Conservation (phyloP, 2,329 filamentous ascomycete species). For the Talaromyces sp. region DNA sequence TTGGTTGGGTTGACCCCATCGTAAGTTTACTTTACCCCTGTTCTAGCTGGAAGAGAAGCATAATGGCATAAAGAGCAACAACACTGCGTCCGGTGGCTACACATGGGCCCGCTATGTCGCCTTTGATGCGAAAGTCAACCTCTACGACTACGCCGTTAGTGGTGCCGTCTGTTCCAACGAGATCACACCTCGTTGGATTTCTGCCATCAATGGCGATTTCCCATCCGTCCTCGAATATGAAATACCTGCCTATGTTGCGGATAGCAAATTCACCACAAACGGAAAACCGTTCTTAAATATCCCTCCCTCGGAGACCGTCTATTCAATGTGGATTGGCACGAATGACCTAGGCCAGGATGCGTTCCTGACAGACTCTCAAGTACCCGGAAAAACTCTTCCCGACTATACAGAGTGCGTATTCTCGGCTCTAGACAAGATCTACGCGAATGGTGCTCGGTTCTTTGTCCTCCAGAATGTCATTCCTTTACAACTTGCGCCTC, state of each 20-base stretch:
- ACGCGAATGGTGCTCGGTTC: slow-evolving; percentile 64
- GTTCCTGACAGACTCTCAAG: slow-evolving; percentile 66
- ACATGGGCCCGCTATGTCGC: slow-evolving; percentile 68
- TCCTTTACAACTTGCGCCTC: slow-evolving; percentile 65
- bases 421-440: slow-evolving; percentile 60
- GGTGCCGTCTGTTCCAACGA: slow-evolving; percentile 72
- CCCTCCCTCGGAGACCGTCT: slow-evolving; percentile 62
- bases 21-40: slow-evolving; percentile 31
- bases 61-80: slow-evolving; percentile 39
- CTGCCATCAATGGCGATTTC: slow-evolving; percentile 54
- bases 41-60: not conserved
- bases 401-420: slow-evolving; percentile 70
- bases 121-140: slow-evolving; percentile 51
- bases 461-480: slow-evolving; percentile 71
- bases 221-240: slow-evolving; percentile 64
- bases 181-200: slow-evolving; percentile 58
- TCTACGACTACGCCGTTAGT: slow-evolving; percentile 68
- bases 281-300: slow-evolving; percentile 39
- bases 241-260: slow-evolving; percentile 45
- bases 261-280: slow-evolving; percentile 25
- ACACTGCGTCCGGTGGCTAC: slow-evolving; percentile 64
- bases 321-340: slow-evolving; percentile 76
- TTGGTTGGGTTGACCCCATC: slow-evolving; percentile 55
- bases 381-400: slow-evolving; percentile 58
- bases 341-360: slow-evolving; percentile 70